phyloP scores from a whole-genome alignment of 495 filamentous ascomycete species.

The Aspergillus olivimuriae region DNA sequence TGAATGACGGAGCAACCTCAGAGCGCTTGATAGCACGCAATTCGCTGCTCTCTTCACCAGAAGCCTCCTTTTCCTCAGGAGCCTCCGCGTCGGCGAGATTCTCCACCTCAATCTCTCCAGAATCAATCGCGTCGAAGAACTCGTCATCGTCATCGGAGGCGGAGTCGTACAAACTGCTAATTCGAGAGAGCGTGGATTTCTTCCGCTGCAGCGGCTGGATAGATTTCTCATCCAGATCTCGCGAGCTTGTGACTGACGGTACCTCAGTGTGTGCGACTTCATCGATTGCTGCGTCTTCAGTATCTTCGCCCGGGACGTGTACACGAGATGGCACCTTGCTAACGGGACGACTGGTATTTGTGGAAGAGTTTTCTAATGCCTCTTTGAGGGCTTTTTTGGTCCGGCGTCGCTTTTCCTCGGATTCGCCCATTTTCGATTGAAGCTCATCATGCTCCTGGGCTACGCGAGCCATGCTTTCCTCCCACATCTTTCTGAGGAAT shows the following conservation, averaged over 20 bases:
- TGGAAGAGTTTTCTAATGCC: constrained; percentile 59
- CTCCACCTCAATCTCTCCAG: constrained; percentile 79
- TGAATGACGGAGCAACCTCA: constrained; percentile 71
- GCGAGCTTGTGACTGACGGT: constrained; percentile 6
- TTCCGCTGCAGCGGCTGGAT: constrained; percentile 18
- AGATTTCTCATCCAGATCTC: constrained; percentile 3
- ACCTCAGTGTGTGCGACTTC: constrained; percentile 9
- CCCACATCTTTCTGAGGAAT: constrained; percentile 88
- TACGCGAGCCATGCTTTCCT: constrained; percentile 94
- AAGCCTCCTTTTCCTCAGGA: constrained; percentile 38
- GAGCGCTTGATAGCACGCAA: constrained; percentile 41
- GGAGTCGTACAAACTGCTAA: constrained; percentile 58
- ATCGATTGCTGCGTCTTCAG: constrained; percentile 5
- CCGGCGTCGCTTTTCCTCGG: constrained; percentile 79
- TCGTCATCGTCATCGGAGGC: constrained; percentile 84
- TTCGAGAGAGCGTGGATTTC: constrained; percentile 26
- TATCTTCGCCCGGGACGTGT: constrained; percentile 9
- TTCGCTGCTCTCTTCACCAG: constrained; percentile 39
- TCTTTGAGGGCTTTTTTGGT: constrained; percentile 88
- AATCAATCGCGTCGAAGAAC: constrained; percentile 95
- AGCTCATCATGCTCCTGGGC: constrained; percentile 89
- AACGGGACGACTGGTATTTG: constrained; percentile 37
- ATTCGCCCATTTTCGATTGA: constrained; percentile 79
- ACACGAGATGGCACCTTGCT: constrained; percentile 24
- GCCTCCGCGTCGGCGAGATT: constrained; percentile 42